Evolutionary conservation across 2,329 filamentous ascomycete genomes (phyloP).

Genomic region (Plenodomus lindquistii): DNA sequence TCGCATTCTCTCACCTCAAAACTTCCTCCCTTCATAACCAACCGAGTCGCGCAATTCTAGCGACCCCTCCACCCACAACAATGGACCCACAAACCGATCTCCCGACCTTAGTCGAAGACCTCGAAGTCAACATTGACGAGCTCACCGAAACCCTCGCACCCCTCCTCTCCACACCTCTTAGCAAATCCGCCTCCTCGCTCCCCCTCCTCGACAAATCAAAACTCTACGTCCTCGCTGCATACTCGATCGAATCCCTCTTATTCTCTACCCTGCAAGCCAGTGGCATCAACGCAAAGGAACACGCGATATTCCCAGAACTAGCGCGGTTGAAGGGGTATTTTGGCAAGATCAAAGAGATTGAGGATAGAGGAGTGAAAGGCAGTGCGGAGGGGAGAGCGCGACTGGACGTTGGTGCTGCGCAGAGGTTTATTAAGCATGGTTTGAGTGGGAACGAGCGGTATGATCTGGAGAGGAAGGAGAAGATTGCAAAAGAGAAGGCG

Average conservation of each 20-base stretch:
- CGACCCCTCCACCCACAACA: background rate
- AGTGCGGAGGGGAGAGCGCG: constrained; percentile 50
- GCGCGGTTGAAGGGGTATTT: constrained; percentile 89
- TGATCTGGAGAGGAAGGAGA: constrained; percentile 46
- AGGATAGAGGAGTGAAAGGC: constrained; percentile 51
- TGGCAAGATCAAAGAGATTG: constrained; percentile 80
- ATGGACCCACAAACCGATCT: constrained; percentile 63
- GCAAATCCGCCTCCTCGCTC: constrained; percentile 73
- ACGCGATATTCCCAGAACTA: constrained; percentile 84
- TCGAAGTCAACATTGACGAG: constrained; percentile 78
- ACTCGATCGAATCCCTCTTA: constrained; percentile 86
- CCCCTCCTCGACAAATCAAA: constrained; percentile 95
- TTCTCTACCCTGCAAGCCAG: constrained; percentile 82
- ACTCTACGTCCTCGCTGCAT: constrained; percentile 84
- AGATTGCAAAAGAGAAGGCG: constrained; percentile 41
- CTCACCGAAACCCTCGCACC: constrained; percentile 75
- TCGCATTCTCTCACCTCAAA: constrained; percentile 1
- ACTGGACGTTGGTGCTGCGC: constrained; percentile 76
- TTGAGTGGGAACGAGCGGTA: constrained; percentile 60
- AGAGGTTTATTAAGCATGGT: constrained; percentile 79
- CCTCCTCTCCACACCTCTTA: constrained; percentile 67
- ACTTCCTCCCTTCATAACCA: background rate
- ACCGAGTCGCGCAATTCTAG: background rate
- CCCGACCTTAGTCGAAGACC: constrained; percentile 68
- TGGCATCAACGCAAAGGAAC: constrained; percentile 76